Percentiles rank a stretch among this genome's conserved stretches.
These are phyloP conservation scores for Straminergon stramineum DNA, from an alignment of 225 moss, liverwort and hornwort genomes.

Conservation along the genomic window DNA sequence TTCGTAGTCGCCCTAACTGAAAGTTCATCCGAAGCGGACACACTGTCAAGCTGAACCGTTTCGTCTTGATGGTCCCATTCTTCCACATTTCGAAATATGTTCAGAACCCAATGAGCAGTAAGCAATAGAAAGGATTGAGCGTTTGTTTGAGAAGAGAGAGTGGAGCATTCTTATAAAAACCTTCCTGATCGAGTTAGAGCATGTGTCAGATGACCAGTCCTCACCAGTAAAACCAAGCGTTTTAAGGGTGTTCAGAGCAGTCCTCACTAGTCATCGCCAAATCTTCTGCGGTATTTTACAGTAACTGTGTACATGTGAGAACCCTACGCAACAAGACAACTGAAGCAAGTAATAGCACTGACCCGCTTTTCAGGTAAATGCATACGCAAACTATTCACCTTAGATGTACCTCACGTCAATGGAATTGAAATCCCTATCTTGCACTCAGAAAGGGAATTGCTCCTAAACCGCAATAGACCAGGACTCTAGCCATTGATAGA, in stretches of 20 bases:
- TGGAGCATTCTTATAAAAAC: not conserved
- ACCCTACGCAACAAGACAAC: too few species aligned
- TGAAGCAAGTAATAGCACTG: not conserved
- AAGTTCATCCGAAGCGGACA: not conserved
- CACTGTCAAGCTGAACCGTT: not conserved
- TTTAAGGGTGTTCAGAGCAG: not conserved
- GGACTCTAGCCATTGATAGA: not conserved
- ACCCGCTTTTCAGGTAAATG: not conserved
- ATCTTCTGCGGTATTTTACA: too few species aligned
- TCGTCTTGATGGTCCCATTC: too few species aligned
- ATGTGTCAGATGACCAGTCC: not conserved
- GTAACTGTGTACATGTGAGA: too few species aligned
- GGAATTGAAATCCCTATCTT: not conserved
- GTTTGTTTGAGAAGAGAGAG: not conserved
- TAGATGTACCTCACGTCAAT: not conserved
- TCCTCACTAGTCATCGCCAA: not conserved
- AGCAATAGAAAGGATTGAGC: not conserved
- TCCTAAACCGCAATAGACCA: not conserved
- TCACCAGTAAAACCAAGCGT: not conserved
- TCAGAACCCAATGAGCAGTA: not conserved
- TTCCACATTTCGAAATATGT: not conserved
- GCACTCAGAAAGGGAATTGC: not conserved
- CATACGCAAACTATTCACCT: too few species aligned
- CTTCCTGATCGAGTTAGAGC: too few species aligned
- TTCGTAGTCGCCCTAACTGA: too few species aligned